Conservation (phyloP, 2,329 filamentous ascomycete species). For the Capronia americana region DNA sequence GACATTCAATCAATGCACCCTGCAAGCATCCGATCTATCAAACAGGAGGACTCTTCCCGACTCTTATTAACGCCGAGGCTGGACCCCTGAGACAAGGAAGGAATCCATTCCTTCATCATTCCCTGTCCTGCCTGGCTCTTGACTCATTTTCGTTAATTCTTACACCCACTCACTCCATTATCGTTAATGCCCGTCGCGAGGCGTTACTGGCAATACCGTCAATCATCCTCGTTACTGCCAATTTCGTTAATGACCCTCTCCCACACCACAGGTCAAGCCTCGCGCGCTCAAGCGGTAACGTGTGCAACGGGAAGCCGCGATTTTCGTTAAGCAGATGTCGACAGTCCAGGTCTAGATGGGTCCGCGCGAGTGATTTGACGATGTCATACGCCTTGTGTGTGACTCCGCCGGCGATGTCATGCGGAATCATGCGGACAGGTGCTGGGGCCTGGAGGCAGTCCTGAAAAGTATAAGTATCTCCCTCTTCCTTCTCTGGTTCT, state of each 20-base stretch:
- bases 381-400: not conserved
- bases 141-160: not conserved
- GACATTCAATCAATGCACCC: too few relatives aligned
- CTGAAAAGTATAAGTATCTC: too few relatives aligned
- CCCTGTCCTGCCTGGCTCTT: not conserved
- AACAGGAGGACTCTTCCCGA: not conserved
- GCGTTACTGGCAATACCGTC: too few relatives aligned
- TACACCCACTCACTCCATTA: not conserved
- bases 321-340: not conserved
- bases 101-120: not conserved
- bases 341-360: not conserved
- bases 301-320: not conserved
- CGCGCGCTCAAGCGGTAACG: not conserved
- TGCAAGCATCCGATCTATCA: not conserved
- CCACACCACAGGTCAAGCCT: not conserved
- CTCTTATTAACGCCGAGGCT: not conserved
- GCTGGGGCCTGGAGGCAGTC: too few relatives aligned
- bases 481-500: too few relatives aligned
- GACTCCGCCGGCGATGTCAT: too few relatives aligned
- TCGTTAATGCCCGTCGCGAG: not conserved
- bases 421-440: too few relatives aligned
- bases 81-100: not conserved
- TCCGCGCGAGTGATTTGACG: not conserved
- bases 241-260: not conserved
- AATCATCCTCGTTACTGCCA: not conserved